Percentiles rank a stretch among this genome's conserved stretches.
Evolutionary conservation across 495 filamentous ascomycete species (phyloP).

Genomic region (Penicillium angulare): DNA sequence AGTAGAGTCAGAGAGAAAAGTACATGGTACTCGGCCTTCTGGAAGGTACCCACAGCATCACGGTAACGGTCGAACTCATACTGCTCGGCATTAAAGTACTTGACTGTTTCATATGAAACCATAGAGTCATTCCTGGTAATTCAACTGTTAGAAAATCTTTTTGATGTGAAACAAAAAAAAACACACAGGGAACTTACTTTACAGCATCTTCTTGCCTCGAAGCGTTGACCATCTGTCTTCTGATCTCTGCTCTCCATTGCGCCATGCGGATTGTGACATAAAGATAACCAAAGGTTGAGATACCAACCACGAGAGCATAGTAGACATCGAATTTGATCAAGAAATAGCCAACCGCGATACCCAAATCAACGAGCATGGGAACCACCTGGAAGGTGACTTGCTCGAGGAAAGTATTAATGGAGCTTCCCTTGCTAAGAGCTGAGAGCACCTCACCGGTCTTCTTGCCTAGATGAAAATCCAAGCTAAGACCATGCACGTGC

Average conservation of each 20-base stretch:
- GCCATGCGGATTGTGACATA: slow-evolving; percentile 96
- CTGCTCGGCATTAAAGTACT: slow-evolving; percentile 96
- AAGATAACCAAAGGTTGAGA: slow-evolving; percentile 94
- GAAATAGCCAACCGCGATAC: slow-evolving; percentile 84
- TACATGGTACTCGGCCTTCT: slow-evolving; percentile 84
- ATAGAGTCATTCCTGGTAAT: slow-evolving; percentile 81
- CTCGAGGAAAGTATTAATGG: slow-evolving; percentile 96
- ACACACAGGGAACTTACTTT: slow-evolving; percentile 64
- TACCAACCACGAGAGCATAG: slow-evolving; percentile 85
- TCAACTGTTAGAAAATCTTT: slow-evolving; percentile 2
- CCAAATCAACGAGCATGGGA: slow-evolving; percentile 90
- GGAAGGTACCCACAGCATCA: slow-evolving; percentile 74
- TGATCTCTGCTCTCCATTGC: slow-evolving; percentile 84
- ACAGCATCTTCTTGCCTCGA: slow-evolving; percentile 94
- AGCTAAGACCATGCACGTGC: slow-evolving; percentile 89
- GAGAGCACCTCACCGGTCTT: slow-evolving; percentile 95
- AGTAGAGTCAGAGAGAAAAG: slow-evolving; percentile 84
- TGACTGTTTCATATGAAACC: slow-evolving; percentile 96
- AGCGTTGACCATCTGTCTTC: slow-evolving; percentile 90
- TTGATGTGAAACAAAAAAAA: no score
- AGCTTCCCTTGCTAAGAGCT: slow-evolving; percentile 89
- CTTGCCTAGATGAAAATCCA: slow-evolving; percentile 96
- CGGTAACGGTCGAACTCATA: slow-evolving; percentile 91
- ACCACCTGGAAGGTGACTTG: slow-evolving; percentile 93
- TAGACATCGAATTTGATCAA: slow-evolving; percentile 77